A percentile compares a stretch with the other conserved stretches of the same genome.
Conservation (phyloP, 768 basidiomycete genomes). For the Exsudoporus frostii region DNA sequence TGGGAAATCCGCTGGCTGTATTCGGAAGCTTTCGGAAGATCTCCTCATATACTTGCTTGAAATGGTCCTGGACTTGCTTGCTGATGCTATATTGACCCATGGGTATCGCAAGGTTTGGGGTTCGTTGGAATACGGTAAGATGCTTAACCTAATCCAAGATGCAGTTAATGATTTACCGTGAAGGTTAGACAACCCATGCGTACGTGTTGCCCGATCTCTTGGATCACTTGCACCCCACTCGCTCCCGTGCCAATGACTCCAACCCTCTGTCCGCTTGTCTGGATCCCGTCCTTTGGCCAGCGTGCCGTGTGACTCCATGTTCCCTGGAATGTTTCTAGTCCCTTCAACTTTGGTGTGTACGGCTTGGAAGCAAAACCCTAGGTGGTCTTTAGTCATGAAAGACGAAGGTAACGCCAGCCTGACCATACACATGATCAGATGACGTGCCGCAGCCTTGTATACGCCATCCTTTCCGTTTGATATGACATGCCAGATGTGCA, state of each 20-base stretch:
- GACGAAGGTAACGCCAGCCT: background rate
- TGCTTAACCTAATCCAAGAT: background rate
- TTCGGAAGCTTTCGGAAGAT: background rate
- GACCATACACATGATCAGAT: slow-evolving; percentile 15
- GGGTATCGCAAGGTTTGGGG: slow-evolving; percentile 11
- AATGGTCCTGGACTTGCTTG: slow-evolving; percentile 9
- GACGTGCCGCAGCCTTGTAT: slow-evolving; percentile 9
- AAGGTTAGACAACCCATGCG: background rate
- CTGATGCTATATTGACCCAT: slow-evolving; percentile 11
- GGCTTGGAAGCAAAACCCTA: slow-evolving; percentile 12
- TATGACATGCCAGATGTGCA: slow-evolving; percentile 6
- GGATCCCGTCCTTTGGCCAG: slow-evolving; percentile 16
- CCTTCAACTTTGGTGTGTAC: slow-evolving; percentile 9
- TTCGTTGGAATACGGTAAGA: slow-evolving; percentile 15
- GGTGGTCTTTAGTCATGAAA: background rate
- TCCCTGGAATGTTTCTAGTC: slow-evolving; percentile 10
- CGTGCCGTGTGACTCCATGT: slow-evolving; percentile 9
- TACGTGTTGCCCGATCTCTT: slow-evolving; percentile 15
- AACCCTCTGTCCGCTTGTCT: slow-evolving; percentile 9
- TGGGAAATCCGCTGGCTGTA: background rate
- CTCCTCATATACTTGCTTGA: slow-evolving; percentile 11
- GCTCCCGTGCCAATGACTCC: slow-evolving; percentile 18
- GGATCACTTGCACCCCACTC: slow-evolving; percentile 13
- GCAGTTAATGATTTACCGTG: background rate
- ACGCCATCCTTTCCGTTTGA: slow-evolving; percentile 5